Conservation (phyloP, 2,329 filamentous ascomycete genomes). For the Exophiala viscosa region DNA sequence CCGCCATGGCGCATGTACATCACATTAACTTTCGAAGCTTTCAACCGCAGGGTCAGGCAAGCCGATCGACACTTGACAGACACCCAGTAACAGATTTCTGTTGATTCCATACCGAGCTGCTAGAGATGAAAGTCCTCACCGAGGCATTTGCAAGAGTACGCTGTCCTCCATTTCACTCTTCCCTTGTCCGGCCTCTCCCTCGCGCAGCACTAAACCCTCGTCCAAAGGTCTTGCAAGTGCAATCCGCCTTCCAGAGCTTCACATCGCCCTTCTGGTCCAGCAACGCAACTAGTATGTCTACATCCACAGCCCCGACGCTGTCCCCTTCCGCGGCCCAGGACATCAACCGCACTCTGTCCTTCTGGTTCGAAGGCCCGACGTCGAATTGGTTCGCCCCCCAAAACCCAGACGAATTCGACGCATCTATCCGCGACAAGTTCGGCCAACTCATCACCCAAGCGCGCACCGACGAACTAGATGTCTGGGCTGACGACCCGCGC, state of each 20-base stretch:
- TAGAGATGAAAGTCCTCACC: slow-evolving; percentile 7
- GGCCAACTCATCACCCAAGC: slow-evolving; percentile 24
- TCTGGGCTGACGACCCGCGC: slow-evolving; percentile 17
- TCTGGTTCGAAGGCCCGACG: slow-evolving; percentile 30
- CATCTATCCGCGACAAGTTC: slow-evolving; percentile 25
- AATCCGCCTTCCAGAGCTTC: slow-evolving; percentile 8
- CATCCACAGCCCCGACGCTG: slow-evolving; percentile 1
- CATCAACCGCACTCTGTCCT: slow-evolving; percentile 26
- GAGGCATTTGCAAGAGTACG: slow-evolving; percentile 20
- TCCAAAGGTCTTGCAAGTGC: slow-evolving; percentile 16
- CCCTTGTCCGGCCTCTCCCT: background rate
- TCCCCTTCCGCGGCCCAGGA: slow-evolving; percentile 2
- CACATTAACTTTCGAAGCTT: too few relatives aligned
- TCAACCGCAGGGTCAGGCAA: too few relatives aligned
- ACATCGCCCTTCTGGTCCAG: slow-evolving; percentile 4
- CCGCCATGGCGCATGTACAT: too few relatives aligned
- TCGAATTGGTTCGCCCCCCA: slow-evolving; percentile 24
- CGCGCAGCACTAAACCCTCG: slow-evolving; percentile 6
- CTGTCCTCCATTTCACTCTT: background rate
- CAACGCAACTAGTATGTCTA: background rate
- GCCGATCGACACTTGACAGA: too few relatives aligned
- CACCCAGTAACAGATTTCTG: too few relatives aligned
- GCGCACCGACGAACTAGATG: slow-evolving; percentile 23
- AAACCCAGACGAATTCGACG: slow-evolving; percentile 18
- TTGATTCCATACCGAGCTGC: background rate